Evolutionary conservation across 371 early-diverging fungal genomes (phyloP).

Genomic region (Mucor racemosus): DNA sequence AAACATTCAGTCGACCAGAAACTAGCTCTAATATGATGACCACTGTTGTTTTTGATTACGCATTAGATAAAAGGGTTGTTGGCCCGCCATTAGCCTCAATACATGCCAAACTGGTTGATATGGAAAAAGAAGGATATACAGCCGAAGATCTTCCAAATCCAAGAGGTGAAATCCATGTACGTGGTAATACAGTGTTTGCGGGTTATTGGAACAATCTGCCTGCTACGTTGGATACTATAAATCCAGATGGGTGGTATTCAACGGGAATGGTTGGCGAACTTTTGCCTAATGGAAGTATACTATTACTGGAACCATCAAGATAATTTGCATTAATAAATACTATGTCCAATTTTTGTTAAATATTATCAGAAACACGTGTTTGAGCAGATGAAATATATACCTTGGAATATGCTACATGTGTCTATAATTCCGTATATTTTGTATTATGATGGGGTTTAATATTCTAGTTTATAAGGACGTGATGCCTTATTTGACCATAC

Average conservation of each 20-base stretch:
- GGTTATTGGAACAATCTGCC: slow-evolving; percentile 55
- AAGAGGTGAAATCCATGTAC: slow-evolving; percentile 64
- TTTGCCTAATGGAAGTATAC: slow-evolving; percentile 59
- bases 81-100: slow-evolving; percentile 68
- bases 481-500: too few species aligned
- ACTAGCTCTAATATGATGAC: slow-evolving; percentile 50
- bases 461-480: too few species aligned
- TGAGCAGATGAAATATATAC: too few species aligned
- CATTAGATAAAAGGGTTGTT: slow-evolving; percentile 28
- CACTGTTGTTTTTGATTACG: slow-evolving; percentile 50
- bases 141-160: slow-evolving; percentile 70
- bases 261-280: slow-evolving; percentile 78
- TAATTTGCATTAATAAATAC: too few species aligned
- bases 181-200: slow-evolving; percentile 45
- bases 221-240: slow-evolving; percentile 40
- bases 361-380: too few species aligned
- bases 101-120: slow-evolving; percentile 82
- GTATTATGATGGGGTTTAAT: too few species aligned
- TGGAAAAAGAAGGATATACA: slow-evolving; percentile 49
- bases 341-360: too few species aligned
- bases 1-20: slow-evolving; percentile 59
- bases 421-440: too few species aligned
- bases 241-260: slow-evolving; percentile 75
- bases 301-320: background rate
- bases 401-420: too few species aligned